Conservation (phyloP, 257 asterid genomes). For the Solanum ossicruentum region DNA sequence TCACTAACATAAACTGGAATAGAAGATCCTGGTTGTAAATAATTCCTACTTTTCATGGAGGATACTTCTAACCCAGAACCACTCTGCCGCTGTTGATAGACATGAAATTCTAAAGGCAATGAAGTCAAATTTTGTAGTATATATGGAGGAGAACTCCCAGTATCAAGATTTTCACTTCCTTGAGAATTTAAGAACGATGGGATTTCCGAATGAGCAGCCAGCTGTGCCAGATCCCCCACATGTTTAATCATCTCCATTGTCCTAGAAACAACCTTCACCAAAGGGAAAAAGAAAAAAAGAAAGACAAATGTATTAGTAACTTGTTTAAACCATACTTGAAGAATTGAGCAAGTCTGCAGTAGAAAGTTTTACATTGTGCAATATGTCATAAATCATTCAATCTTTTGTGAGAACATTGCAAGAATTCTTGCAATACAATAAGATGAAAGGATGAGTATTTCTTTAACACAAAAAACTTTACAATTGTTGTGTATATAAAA, state of each 20-base stretch:
- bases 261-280: slow-evolving; percentile 58
- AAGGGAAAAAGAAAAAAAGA: not conserved
- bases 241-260: slow-evolving; percentile 52
- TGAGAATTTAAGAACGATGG: slow-evolving; percentile 28
- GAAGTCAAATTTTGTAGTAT: slow-evolving; percentile 81
- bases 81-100: slow-evolving; percentile 40
- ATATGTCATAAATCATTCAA: not conserved
- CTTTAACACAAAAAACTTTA: not conserved
- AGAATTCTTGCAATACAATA: not conserved
- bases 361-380: not conserved
- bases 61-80: slow-evolving; percentile 44
- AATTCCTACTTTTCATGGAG: slow-evolving; percentile 33
- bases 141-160: slow-evolving; percentile 75
- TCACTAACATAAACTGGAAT: slow-evolving; percentile 60
- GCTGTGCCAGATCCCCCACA: slow-evolving; percentile 33
- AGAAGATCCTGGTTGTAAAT: slow-evolving; percentile 71
- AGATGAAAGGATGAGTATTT: not conserved
- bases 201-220: slow-evolving; percentile 20
- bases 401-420: not conserved
- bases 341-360: not conserved
- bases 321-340: not conserved
- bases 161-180: slow-evolving; percentile 31
- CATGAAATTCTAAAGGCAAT: slow-evolving; percentile 54
- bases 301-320: not conserved
- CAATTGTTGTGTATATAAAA: not conserved